Base-by-base conservation (phyloP, 768 basidiomycete genomes). In the Leucocoprinus sp. region DNA sequence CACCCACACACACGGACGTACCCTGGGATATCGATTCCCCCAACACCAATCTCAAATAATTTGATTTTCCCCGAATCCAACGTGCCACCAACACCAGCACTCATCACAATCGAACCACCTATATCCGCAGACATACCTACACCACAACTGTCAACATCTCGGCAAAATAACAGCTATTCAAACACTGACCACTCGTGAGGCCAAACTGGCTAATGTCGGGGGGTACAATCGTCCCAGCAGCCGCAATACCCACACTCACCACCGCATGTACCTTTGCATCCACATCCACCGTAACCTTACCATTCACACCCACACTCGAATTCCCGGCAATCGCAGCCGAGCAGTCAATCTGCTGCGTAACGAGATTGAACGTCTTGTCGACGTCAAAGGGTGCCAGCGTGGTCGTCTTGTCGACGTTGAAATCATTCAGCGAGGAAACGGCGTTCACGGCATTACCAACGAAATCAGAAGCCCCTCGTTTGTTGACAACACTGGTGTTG, bases 21-120 rank as follows among this genome's bases (percentile, higher is more conserved):
- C 71, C 68, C 72, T 34, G 74, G 72, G 56, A 77, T 66, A 52
- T 71, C 66, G 14, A 76, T 61, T 5, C 71, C 74, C 1, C 71
- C 71, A 44, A 78, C 60, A 1, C 69, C 69, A 24, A 68, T 50
- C 39, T 65, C 55, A 31, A 71, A 61, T 9, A 78, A 53, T 12
- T 56, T 53, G 42, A 72, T 58, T 33, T 64, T 65, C 3, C 70
- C 74, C 0, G 71, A 66, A 50, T 72, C 68, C 14, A 75, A 48
- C 0, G 59, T 57, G 0, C 70, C 75, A 39, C 61, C 55, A 3
- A 67, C 62, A 15, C 58, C 61, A 8, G 69, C 69, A 6, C 52
- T 56, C 38, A 76, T 31, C 18, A 59, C 57, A 17, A 76, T 41
- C 1, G 58, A 61, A 0, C 69, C 72, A 39, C 63, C 57, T 4